Conservation (phyloP, 257 asterid genomes). For the Scutellaria galericulata region DNA sequence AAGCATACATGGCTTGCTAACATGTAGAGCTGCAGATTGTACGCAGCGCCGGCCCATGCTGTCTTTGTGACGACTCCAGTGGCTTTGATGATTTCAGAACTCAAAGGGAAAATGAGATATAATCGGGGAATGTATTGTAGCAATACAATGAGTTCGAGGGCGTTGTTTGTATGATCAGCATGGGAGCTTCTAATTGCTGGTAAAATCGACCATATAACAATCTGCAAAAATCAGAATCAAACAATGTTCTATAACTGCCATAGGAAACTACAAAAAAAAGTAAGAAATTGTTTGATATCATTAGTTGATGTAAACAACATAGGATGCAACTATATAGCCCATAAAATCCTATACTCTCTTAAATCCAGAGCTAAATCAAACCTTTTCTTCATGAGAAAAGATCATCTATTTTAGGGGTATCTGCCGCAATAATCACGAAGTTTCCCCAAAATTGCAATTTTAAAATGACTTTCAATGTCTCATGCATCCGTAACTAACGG, state of each 20-base stretch:
- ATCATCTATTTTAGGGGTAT: no score
- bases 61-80: constrained; percentile 89
- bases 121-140: constrained; percentile 76
- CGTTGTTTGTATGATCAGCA: constrained; percentile 77
- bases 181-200: constrained; percentile 86
- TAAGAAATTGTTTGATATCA: not conserved
- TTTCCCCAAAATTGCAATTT: no score
- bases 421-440: no score
- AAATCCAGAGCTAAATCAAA: no score
- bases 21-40: constrained; percentile 79
- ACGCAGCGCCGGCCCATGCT: constrained; percentile 94
- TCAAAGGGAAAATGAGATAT: constrained; percentile 80
- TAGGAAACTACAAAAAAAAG: not conserved
- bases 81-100: constrained; percentile 83
- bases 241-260: not conserved
- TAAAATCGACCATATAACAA: constrained; percentile 80
- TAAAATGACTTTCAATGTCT: no score
- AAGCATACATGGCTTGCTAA: constrained; percentile 81
- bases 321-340: no score
- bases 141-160: constrained; percentile 65
- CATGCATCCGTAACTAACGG: no score
- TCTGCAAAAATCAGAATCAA: constrained; percentile 49
- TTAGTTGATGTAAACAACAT: not conserved
- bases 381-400: no score
- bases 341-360: no score